Evolutionary conservation across 345 rosid genomes (phyloP).

Genomic region (Gossypium mustelinum): DNA sequence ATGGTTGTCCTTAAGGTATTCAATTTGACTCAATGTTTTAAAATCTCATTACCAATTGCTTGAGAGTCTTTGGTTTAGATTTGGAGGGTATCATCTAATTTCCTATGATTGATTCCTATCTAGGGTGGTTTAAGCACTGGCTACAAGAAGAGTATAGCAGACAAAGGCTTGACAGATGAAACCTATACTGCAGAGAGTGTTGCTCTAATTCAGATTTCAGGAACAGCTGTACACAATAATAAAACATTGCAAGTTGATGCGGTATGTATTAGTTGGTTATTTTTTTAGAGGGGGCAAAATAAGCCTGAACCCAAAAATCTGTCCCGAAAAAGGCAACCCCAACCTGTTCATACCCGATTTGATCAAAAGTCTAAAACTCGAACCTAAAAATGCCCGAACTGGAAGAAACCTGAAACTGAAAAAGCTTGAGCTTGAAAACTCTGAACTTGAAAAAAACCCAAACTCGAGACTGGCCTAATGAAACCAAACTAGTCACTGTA

Average conservation of each 20-base stretch:
- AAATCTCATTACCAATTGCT: slow-evolving; percentile 11
- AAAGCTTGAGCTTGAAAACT: too few species aligned
- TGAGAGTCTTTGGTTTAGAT: slow-evolving; percentile 11
- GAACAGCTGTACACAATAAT: slow-evolving; percentile 69
- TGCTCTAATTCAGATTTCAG: slow-evolving; percentile 81
- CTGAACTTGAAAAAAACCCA: too few species aligned
- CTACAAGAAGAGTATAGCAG: slow-evolving; percentile 63
- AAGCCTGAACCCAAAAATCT: too few species aligned
- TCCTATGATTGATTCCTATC: slow-evolving; percentile 20
- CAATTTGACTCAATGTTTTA: slow-evolving; percentile 9
- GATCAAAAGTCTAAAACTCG: too few species aligned
- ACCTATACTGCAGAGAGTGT: slow-evolving; percentile 63
- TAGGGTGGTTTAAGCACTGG: slow-evolving; percentile 97
- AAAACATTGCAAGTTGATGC: slow-evolving; percentile 79
- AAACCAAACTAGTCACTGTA: too few species aligned
- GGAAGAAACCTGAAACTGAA: too few species aligned
- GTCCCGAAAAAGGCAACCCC: too few species aligned
- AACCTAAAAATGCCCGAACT: too few species aligned
- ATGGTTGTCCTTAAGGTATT: slow-evolving; percentile 89
- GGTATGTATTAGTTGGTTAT: slow-evolving; percentile 39
- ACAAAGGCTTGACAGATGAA: slow-evolving; percentile 62
- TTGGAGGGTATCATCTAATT: slow-evolving; percentile 9
- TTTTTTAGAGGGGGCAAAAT: neutral
- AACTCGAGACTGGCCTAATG: too few species aligned
- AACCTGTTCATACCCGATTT: too few species aligned